Evolutionary conservation across 768 basidiomycete species (phyloP), one percentile per base, ranked within the genome.

Genomic region (Kwoniella dejecticola): DNA sequence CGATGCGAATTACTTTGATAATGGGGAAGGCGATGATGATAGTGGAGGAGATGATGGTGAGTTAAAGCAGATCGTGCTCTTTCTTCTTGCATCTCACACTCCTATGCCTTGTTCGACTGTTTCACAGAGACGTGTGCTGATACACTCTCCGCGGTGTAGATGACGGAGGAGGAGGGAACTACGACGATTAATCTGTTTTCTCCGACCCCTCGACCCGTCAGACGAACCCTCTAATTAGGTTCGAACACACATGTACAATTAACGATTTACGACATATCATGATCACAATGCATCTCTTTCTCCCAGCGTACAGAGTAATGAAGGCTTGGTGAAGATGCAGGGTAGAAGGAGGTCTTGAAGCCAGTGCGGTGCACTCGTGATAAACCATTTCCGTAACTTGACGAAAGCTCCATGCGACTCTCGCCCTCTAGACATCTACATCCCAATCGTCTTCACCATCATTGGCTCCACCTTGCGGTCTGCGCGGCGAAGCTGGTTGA

Each of bases 21-120:
- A 76, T 62, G 74, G 74, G 29, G 74, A 76, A 66, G 69, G 74
- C 3, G 74, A 76, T 46, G 74, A 76, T 56, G 72, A 71, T 48
- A 57, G 57, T 24, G 69, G 71, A 19, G 74, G 70, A 3, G 74
- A 70, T 33, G 71, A 70, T n/a, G 71, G 69, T 71, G 66, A 44
- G 52, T 52, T 5, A 42, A 8, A 38, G 17, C 8, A 17, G 8
- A 38, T 38, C 36, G 17, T 8, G 17, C 36, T 8, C 17, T 8
- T 8, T 38, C 36, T 38, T 38, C 8, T 38, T 8, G 36, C 17
- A 8, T 38, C 8, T 8, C 8, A 38, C 36, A 26, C n/a, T 46
- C 8, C 8, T 27, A 7, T 12, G 8, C n/a, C 41, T 19, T 17
- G 17, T 24, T 24, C 10, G 13, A 52, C 11, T 48, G 2, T 24